Percentiles rank a stretch among this genome's conserved stretches.
phyloP scores from a whole-genome alignment of 106 monocot species.

The Vanilla planifolia region DNA sequence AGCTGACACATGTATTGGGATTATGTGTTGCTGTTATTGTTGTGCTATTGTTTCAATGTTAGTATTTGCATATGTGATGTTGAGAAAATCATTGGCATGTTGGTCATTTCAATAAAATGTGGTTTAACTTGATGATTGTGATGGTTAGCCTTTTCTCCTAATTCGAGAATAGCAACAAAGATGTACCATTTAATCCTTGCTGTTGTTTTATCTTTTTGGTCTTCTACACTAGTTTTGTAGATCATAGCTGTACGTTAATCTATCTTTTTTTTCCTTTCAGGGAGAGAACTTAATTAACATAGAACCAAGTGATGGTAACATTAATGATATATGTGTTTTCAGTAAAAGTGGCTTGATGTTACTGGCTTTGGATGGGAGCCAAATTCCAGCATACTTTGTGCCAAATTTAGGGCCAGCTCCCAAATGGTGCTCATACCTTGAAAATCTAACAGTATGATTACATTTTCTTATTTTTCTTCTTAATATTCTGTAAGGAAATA shows the following conservation, averaged over 20 bases:
- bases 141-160: no score
- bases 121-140: no score
- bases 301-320: slow-evolving; percentile 61
- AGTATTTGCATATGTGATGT: no score
- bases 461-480: slow-evolving; percentile 1
- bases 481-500: background rate
- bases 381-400: slow-evolving; percentile 83
- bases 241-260: background rate
- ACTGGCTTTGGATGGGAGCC: slow-evolving; percentile 69
- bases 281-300: slow-evolving; percentile 81
- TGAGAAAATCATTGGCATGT: no score
- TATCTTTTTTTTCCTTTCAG: slow-evolving; percentile 31
- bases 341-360: slow-evolving; percentile 81
- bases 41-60: no score
- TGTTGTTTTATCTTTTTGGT: background rate
- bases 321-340: slow-evolving; percentile 85
- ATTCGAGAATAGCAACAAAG: no score
- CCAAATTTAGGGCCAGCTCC: slow-evolving; percentile 91
- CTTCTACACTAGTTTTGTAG: background rate
- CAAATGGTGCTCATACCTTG: slow-evolving; percentile 87
- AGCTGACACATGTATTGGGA: no score
- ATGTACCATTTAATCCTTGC: no score
- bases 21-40: no score
- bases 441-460: slow-evolving; percentile 58
- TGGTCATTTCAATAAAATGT: no score